Base-by-base conservation (phyloP, 2,329 filamentous ascomycete species). In the Scopulariopsis brevicaulis region DNA sequence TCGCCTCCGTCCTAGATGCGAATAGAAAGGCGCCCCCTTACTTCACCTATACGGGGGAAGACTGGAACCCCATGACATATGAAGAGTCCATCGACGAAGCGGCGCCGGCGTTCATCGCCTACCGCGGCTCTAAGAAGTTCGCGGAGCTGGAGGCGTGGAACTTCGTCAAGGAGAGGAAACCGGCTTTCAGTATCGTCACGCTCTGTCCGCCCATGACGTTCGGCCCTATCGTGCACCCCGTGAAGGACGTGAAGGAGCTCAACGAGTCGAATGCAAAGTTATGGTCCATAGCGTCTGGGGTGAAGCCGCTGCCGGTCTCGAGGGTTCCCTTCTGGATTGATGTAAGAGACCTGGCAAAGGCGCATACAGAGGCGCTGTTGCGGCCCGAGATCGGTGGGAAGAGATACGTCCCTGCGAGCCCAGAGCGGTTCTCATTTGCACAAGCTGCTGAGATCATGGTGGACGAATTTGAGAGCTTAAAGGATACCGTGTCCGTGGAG, bases 1-100 rank as follows among this genome's bases (percentile, higher is more conserved):
- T 87, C 63, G 85, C 84, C n/a, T 75, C 83, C 0, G 84, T 88
- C 20, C 64, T 86, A 54, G 74, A 86, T 62, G 62, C 70, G 1
- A 64, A 63, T 51, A 75, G 77, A 58, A 76, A 76, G 25, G 72
- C 69, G 28, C 73, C 74, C 61, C 75, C 78, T 0, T 76, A 73
- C 37, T 78, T 81, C 62, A 74, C 70, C 2, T 83, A 83, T 65
- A 76, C 74, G 0, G 79, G 77, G 58, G 66, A 69, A 1, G 78
- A 83, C 63, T 84, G 81, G 81, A 82, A 82, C 62, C 79, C 79
- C 0, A 71, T 82, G 22, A 82, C 77, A 0, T 70, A 71, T 15
- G 73, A 81, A 55, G 72, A 83, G 60, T 77, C 79, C 0, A 61
- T 73, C 1, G 68, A 68, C 3, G 68, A 70, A 4, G 60, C 56